These are phyloP conservation scores for Vitis rupestris DNA, from an alignment of 164 flowering plant genomes.

Conservation along the genomic window DNA sequence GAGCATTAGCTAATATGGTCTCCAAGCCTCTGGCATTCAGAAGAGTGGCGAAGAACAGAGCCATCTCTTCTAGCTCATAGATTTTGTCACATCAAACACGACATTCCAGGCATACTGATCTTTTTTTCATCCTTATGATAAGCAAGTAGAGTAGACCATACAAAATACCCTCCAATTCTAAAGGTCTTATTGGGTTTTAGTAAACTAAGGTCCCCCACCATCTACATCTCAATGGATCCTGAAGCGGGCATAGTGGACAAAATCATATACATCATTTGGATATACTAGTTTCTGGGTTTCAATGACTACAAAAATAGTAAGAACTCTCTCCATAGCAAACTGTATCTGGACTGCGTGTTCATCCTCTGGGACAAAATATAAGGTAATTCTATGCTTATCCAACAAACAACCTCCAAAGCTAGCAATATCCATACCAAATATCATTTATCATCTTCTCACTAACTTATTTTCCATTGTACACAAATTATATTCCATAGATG, in stretches of 20 bases:
- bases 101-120: slow-evolving; percentile 75
- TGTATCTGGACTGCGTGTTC: slow-evolving; percentile 98
- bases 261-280: slow-evolving; percentile 76
- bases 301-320: slow-evolving; percentile 80
- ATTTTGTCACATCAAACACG: slow-evolving; percentile 26
- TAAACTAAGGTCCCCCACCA: slow-evolving; percentile 87
- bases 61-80: slow-evolving; percentile 64
- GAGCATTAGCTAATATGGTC: no score
- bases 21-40: no score
- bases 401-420: slow-evolving; percentile 94
- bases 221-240: slow-evolving; percentile 92
- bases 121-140: slow-evolving; percentile 59
- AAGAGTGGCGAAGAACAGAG: no score
- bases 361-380: slow-evolving; percentile 96
- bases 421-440: slow-evolving; percentile 91
- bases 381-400: slow-evolving; percentile 75
- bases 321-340: slow-evolving; percentile 94
- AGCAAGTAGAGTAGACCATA: slow-evolving; percentile 92
- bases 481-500: no score
- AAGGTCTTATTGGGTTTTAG: no score
- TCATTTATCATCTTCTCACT: no score
- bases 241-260: slow-evolving; percentile 91
- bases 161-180: no score
- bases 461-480: no score
- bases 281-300: slow-evolving; percentile 74